phyloP scores from a whole-genome alignment of 805 yeast genomes.

The Maudiozyma barnettii region DNA sequence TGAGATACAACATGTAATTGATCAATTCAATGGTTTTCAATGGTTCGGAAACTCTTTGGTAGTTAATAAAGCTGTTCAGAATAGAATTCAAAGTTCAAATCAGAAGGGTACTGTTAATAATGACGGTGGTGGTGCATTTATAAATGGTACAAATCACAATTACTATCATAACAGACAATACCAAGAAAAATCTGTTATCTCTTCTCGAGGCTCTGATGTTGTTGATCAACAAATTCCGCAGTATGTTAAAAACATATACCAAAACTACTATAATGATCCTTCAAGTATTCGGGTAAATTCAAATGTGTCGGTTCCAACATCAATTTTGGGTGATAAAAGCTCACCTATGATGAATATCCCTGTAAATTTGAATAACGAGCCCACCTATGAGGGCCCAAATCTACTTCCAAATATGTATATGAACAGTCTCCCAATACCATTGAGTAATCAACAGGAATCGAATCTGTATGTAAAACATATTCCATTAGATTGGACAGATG shows the following conservation, averaged over 20 bases:
- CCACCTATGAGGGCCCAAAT: slow-evolving; percentile 1
- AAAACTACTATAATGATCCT: not conserved
- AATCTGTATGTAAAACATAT: slow-evolving; percentile 64
- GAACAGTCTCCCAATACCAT: slow-evolving; percentile 25
- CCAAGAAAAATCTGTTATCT: not conserved
- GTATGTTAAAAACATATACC: not conserved
- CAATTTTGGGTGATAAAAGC: not conserved
- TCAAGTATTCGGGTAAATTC: not conserved
- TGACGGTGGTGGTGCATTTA: not conserved
- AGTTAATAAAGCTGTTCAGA: slow-evolving; percentile 34
- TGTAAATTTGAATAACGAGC: not conserved
- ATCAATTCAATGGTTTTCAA: slow-evolving; percentile 37
- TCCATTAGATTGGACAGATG: slow-evolving; percentile 46
- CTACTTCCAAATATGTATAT: slow-evolving; percentile 1
- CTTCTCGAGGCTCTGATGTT: not conserved
- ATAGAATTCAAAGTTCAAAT: slow-evolving; percentile 9
- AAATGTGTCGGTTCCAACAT: not conserved
- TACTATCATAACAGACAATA: not conserved
- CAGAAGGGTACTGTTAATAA: not conserved
- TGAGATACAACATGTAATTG: slow-evolving; percentile 41
- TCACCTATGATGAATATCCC: not conserved
- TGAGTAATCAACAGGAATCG: slow-evolving; percentile 49
- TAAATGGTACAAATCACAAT: not conserved
- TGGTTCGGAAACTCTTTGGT: slow-evolving; percentile 24
- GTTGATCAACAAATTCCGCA: not conserved